Base-by-base conservation (phyloP, 306 rosid species). In the Sechiopsis laciniata region DNA sequence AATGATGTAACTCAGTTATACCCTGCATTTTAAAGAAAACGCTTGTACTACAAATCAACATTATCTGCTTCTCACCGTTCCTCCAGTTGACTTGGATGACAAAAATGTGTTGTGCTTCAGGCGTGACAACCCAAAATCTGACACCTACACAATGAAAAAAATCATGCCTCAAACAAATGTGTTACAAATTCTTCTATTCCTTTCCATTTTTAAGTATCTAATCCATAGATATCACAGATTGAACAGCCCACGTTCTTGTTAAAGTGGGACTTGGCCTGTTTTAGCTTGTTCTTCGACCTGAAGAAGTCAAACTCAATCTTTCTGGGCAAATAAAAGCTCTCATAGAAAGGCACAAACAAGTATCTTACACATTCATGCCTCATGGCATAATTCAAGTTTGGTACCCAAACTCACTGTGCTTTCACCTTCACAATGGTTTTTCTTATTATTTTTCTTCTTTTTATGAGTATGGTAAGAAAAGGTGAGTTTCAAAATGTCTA, bases 51-150 rank as follows among this genome's bases (percentile, higher is more conserved):
- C 26, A 57, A 66, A 50, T 73, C 1, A 73, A 73, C 56, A 53
- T 56, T 80, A 58, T 45, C 74, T 72, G 72, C 77, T 71, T 80
- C 96, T 94, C 84, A 95, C 99, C 88, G 99, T 95, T 88, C 99
- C 99, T 57, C 97, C 99, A 79, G 99, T 91, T 77, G 99, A 95
- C 83, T 95, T 95, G 77, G 99, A 95, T 63, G 99, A 91, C 80
- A 95, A 84, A 85, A 95, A 95, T 8, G 99, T 95, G 83, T 95
- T 85, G 82, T 95, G 99, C 85, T 95, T 95, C 87, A 95, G 74
- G 74, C 97, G 92, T n/a, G 99, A 95, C 88, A 95, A 82, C 75
- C 99, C 99, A 88, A 95, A 95, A 85, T 95, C 99, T 73, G 85
- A 10, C 6, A 95, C 99, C 99, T 95, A 87, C 59, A 79, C 71